A percentile compares a stretch with the other conserved stretches of the same genome.
Evolutionary conservation across 805 yeast genomes (phyloP).

Genomic region (Candida coquimbonensis): DNA sequence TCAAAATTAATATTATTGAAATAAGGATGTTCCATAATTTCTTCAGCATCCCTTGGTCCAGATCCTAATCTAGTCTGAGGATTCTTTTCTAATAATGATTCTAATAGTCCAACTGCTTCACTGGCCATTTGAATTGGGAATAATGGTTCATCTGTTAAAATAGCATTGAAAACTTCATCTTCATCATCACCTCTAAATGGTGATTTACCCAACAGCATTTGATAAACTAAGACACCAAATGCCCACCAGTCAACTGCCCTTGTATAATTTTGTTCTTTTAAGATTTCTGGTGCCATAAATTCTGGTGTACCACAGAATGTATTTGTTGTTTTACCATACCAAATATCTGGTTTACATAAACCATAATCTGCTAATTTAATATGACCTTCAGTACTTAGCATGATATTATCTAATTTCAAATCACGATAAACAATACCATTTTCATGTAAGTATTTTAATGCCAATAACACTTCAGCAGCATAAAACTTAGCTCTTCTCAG

Average conservation of each 20-base stretch:
- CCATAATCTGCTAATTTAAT: slow-evolving; percentile 97
- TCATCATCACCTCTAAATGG: slow-evolving; percentile 97
- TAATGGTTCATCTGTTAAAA: slow-evolving; percentile 90
- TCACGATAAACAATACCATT: slow-evolving; percentile 96
- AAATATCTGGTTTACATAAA: slow-evolving; percentile 90
- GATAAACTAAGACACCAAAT: slow-evolving; percentile 91
- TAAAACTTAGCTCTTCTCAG: slow-evolving; percentile 92
- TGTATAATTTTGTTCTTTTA: slow-evolving; percentile 87
- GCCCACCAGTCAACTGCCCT: slow-evolving; percentile 99
- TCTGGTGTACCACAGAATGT: slow-evolving; percentile 99
- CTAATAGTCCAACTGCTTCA: slow-evolving; percentile 90
- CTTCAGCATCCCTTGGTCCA: slow-evolving; percentile 83
- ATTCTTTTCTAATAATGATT: slow-evolving; percentile 84
- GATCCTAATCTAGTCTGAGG: slow-evolving; percentile 80
- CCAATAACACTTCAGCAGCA: slow-evolving; percentile 92
- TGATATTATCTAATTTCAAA: slow-evolving; percentile 88
- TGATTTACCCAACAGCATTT: slow-evolving; percentile 92
- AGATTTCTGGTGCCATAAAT: slow-evolving; percentile 97
- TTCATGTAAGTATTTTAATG: slow-evolving; percentile 88
- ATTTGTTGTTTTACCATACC: slow-evolving; percentile 76
- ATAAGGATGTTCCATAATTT: slow-evolving; percentile 93
- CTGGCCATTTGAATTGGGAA: slow-evolving; percentile 97
- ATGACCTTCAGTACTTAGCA: slow-evolving; percentile 86
- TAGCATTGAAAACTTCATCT: slow-evolving; percentile 95
- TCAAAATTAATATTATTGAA: slow-evolving; percentile 87